A percentile compares a stretch with the other conserved stretches of the same genome.
Evolutionary conservation across 371 early-diverging fungal species (phyloP).

Genomic region (Rhizopus delemar): DNA sequence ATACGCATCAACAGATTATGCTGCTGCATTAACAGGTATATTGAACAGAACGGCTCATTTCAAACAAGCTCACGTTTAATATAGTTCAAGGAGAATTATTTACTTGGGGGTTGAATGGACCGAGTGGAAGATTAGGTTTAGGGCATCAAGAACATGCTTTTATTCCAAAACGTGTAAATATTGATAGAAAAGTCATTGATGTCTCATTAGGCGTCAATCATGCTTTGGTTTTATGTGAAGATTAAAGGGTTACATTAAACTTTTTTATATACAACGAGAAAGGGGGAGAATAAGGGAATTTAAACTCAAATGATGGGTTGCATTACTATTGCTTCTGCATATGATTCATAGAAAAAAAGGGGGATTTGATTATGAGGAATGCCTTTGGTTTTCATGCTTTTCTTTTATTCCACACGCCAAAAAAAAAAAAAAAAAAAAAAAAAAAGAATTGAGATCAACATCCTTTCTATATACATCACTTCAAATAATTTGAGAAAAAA

Average conservation of each 20-base stretch:
- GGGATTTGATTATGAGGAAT: too few relatives aligned
- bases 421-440: too few relatives aligned
- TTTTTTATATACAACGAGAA: too few relatives aligned
- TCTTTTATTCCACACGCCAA: too few relatives aligned
- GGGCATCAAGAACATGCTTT: conserved; percentile 50
- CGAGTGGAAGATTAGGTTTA: conserved; percentile 55
- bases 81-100: conserved; percentile 45
- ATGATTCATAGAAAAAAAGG: too few relatives aligned
- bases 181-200: conserved; percentile 39
- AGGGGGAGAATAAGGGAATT: background rate
- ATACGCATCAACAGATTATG: conserved; percentile 63
- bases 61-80: background rate
- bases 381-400: too few relatives aligned
- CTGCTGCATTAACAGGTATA: conserved; percentile 60
- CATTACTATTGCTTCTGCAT: too few relatives aligned
- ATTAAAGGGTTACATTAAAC: background rate
- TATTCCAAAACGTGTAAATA: conserved; percentile 42
- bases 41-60: too few relatives aligned
- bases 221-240: conserved; percentile 34
- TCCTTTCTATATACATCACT: too few relatives aligned
- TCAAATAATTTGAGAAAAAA: too few relatives aligned
- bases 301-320: too few relatives aligned
- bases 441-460: too few relatives aligned
- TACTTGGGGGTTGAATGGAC: conserved; percentile 64
- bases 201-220: conserved; percentile 57